Evolutionary conservation across 768 basidiomycete genomes (phyloP), one percentile per base, ranked within the genome.

Genomic region (Nevesoporus exiguus): DNA sequence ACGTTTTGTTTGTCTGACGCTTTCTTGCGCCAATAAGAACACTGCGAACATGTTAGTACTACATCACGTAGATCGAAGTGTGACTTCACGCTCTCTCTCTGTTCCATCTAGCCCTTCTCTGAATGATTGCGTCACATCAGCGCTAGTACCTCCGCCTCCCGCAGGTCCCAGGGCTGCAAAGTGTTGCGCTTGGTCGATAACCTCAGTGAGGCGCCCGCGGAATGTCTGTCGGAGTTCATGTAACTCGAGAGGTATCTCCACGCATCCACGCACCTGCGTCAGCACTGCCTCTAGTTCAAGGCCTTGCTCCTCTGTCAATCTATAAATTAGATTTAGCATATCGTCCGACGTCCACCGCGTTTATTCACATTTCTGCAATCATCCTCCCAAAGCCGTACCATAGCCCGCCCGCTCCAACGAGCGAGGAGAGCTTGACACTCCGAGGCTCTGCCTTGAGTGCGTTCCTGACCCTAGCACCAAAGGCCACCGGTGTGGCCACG

Each of bases 301-400:
- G 11, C 83, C 85, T 59, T 90, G 85, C 42, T 80, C 80, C 47
- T 93, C 89, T 42, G 85, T 83, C 52, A 97, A 73, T 60, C 94
- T 97, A 49, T 61, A 33, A 45, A 49, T 45, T 22, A 29, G 15
- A 49, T 29, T 60, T 14, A 55, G 47, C 36, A 31, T 43, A 45
- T 34, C 37, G 34, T 17, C 11, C 9, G 46, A 21, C 43, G 47
- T 49, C 53, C 29, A 40, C 40, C 14, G 10, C 27, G 47, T 29
- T 54, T 14, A 65, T 80, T 62, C 64, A 92, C 93, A 96, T 82
- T 50, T 86, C 85, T 76, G 86, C 88, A 55, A 96, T 84, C 58
- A 84, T 83, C 67, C 86, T 86, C 14, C 94, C 94, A 68, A 94
- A 94, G 4, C 86, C 88, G 68, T 97, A 98, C 94, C 95, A 98